A percentile compares a stretch with the other conserved stretches of the same genome.
phyloP scores from a whole-genome alignment of 2,329 filamentous ascomycete species.

The Xylaria arbuscula region DNA sequence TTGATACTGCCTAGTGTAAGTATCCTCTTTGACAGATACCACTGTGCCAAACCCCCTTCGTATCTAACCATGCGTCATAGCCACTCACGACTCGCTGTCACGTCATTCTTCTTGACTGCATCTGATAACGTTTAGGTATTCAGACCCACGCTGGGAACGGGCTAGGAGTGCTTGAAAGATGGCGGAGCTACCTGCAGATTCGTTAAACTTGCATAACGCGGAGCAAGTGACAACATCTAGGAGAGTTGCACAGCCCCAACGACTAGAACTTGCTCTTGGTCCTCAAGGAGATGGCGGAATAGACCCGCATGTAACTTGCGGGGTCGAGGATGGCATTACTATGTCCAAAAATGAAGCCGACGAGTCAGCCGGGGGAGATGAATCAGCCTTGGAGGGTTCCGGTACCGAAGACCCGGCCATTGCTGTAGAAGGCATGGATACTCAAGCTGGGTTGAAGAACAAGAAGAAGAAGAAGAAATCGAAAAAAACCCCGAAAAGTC shows the following conservation, averaged over 20 bases:
- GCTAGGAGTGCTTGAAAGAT: constrained; percentile 18
- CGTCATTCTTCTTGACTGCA: constrained; percentile 2
- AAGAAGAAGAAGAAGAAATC: constrained; percentile 29
- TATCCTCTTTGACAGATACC: constrained; percentile 6
- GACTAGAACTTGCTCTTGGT: neutral
- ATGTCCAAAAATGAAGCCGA: neutral
- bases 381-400: neutral
- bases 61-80: neutral
- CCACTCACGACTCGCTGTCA: neutral
- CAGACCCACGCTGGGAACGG: neutral
- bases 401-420: neutral
- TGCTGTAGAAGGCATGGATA: neutral
- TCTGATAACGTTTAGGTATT: neutral
- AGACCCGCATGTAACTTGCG: constrained; percentile 2
- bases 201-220: constrained; percentile 8
- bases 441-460: neutral
- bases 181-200: constrained; percentile 26
- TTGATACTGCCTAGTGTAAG: constrained; percentile 4
- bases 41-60: neutral
- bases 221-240: constrained; percentile 19
- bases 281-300: neutral
- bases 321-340: constrained; percentile 6
- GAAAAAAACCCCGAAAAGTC: constrained; percentile 42
- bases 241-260: constrained; percentile 23
- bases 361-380: neutral